Evolutionary conservation across 176 grass and related monocot genomes (phyloP), one percentile per base, ranked within the genome.

Genomic region (Triticum urartu): DNA sequence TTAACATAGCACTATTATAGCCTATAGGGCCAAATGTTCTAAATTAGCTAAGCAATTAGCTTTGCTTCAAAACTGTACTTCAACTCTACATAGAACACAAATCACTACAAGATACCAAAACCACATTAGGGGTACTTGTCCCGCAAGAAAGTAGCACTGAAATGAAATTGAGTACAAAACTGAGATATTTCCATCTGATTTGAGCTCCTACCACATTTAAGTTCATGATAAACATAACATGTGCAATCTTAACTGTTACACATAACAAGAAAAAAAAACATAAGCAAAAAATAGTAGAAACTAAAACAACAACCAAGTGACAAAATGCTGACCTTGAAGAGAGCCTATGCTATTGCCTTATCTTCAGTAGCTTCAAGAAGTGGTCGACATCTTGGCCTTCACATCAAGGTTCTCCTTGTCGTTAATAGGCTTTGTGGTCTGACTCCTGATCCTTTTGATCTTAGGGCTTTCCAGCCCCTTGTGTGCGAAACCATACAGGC

Each of bases 401-500:
- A 90, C 81, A 90, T 93, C 89, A 67, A 98, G 86, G 66, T 88
- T 90, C 32, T 95, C 91, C 75, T 87, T 91, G 21, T 85, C 88
- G 4, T 93, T 85, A 80, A 98, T 89, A 7, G 91, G 91, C 32
- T 85, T 92, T 9, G 89, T 87, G 32, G 93, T 88, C 84, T 92
- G 91, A 60, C 90, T 80, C 79, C 86, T 98, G 28, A 84, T 79
- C 83, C 92, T 89, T 86, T 87, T 95, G 68, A 98, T 91, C 80
- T 92, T 98, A 63, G 91, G 75, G 87, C 86, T 95, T 26, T 77
- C 77, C 80, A 98, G 83, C 15, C 79, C 86, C 87, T 89, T 93
- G 50, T 98, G 95, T 11, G 65, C 24, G 15, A 98, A 98, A 25
- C 95, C 95, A 82, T 98, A 98, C 12, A 92, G 63, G 45, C 80